Evolutionary conservation across 768 basidiomycete genomes (phyloP).

Genomic region (Phylloporus sp.): DNA sequence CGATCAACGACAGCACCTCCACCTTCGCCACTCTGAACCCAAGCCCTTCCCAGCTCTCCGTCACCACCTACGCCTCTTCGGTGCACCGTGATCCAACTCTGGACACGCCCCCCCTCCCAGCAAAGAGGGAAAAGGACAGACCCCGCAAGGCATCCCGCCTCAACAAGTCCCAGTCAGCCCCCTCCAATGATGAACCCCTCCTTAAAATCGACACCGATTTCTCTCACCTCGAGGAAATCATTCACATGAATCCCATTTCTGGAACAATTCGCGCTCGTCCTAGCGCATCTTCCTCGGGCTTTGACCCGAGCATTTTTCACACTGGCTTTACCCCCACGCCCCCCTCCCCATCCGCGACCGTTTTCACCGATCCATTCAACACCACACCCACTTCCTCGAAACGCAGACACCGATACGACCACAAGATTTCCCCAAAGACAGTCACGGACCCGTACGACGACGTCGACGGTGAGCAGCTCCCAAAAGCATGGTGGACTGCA

Average conservation of each 20-base stretch:
- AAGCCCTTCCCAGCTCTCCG: constrained; percentile 29
- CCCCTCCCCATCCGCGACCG: constrained; percentile 31
- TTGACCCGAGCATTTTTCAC: constrained; percentile 35
- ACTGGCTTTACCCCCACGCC: constrained; percentile 37
- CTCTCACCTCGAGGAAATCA: constrained; percentile 78
- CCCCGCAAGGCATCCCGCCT: constrained; percentile 17
- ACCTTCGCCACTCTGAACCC: constrained; percentile 39
- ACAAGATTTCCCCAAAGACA: constrained; percentile 55
- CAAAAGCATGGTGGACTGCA: constrained; percentile 52
- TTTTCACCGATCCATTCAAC: constrained; percentile 39
- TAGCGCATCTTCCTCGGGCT: constrained; percentile 13
- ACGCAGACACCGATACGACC: constrained; percentile 27
- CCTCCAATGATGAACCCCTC: constrained; percentile 27
- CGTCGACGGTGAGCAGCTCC: constrained; percentile 9
- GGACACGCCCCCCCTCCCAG: constrained; percentile 6
- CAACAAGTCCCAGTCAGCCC: constrained; percentile 18
- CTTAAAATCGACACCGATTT: constrained; percentile 27
- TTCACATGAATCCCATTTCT: constrained; percentile 39
- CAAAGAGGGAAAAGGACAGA: constrained; percentile 30
- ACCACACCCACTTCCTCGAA: constrained; percentile 14
- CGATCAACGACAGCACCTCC: constrained; percentile 23
- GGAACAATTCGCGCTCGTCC: constrained; percentile 13
- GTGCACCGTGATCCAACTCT: not conserved
- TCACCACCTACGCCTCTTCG: constrained; percentile 18
- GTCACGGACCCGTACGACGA: constrained; percentile 10